Evolutionary conservation across 331 rosid genomes (phyloP), one percentile per base, ranked within the genome.

Genomic region (Ulmus americana): DNA sequence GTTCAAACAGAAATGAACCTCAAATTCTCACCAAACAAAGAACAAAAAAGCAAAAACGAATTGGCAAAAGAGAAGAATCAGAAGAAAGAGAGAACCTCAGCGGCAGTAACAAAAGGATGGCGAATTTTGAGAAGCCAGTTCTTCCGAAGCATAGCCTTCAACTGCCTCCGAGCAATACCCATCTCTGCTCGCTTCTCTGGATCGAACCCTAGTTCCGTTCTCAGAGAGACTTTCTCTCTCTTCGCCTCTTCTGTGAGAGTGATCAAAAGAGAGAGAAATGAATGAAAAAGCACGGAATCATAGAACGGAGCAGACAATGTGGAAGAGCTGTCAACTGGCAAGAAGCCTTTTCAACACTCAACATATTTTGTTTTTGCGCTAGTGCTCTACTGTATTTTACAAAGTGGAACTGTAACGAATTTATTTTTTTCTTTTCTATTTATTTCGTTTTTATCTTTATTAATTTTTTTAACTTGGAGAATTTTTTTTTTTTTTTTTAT

Each of bases 51-150:
- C 35, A 28, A 28, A 28, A 28, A 28, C 35, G 35, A 28, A 12
- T 22, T 20, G 51, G 18, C 41, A 62, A 57, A 69, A 16, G 52
- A 47, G 61, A 61, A 11, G 41, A 35, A 47, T 8, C 20, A 20
- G 8, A 44, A 55, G 47, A 42, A 15, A 42, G 41, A 67, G 9
- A 61, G 61, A 49, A 72, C 97, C 98, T 92, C 98, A 6, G 95
- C 94, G 12, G 71, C 65, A 63, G 97, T 89, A 62, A 71, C 70
- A 73, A 77, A 87, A 61, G 98, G 98, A 47, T 92, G 97, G 54
- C 98, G 98, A 69, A 83, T 79, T 73, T 92, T 92, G 91, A 89
- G 98, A 56, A 92, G 97, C 83, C 91, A 92, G 58, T 89, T 92
- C 85, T 92, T 92, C 69, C 95, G 76, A 52, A 92, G 97, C 95